A percentile compares a stretch with the other conserved stretches of the same genome.
phyloP scores from a whole-genome alignment of 1,139 yeast genomes.

The Pichia cactophila region DNA sequence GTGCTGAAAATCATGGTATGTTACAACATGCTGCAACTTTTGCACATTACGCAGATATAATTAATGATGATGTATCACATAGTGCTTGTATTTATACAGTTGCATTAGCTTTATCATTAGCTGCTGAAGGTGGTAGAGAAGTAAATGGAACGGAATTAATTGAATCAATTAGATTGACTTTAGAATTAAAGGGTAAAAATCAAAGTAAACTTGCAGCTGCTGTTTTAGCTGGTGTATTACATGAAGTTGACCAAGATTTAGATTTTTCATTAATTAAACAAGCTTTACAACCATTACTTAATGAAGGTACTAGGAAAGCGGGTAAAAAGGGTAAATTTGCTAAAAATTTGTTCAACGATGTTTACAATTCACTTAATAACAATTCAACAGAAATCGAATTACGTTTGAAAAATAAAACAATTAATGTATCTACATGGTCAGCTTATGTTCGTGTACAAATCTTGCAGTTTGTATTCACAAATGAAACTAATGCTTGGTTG shows the following conservation, averaged over 20 bases:
- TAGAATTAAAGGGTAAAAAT: conserved; percentile 2
- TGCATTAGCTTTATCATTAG: conserved; percentile 39
- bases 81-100: conserved; percentile 39
- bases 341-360: conserved; percentile 58
- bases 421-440: conserved; percentile 62
- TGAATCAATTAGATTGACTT: conserved; percentile 3
- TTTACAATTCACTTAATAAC: conserved; percentile 38
- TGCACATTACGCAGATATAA: conserved; percentile 26
- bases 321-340: conserved; percentile 58
- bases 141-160: conserved; percentile 30
- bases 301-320: conserved; percentile 46
- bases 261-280: conserved; percentile 27
- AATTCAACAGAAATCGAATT: conserved; percentile 30
- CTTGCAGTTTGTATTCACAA: conserved; percentile 65
- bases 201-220: conserved; percentile 38
- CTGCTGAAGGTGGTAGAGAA: conserved; percentile 25
- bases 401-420: conserved; percentile 49
- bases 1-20: conserved; percentile 43
- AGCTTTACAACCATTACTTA: conserved; percentile 38
- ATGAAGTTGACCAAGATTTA: conserved; percentile 38
- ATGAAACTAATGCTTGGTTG: conserved; percentile 54
- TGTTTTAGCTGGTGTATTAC: conserved; percentile 53
- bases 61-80: neutral
- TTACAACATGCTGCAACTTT: conserved; percentile 34
- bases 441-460: conserved; percentile 54